Conservation (phyloP, 495 filamentous ascomycete genomes). For the Saxophila tyrrhenica region DNA sequence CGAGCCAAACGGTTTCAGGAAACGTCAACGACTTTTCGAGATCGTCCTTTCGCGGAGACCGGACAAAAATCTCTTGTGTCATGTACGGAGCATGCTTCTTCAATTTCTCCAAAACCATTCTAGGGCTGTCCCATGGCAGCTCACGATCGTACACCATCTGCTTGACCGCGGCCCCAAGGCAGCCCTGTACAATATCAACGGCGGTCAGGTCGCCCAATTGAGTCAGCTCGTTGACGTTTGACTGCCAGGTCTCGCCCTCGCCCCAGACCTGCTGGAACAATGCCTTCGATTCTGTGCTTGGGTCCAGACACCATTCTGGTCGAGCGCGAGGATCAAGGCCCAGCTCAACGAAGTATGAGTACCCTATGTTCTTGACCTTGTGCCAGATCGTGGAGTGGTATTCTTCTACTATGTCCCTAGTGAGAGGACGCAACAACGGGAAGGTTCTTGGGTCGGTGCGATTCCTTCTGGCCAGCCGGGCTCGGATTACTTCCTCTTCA, state of each 20-base stretch:
- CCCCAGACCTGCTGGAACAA: background rate
- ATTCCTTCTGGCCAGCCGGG: no score
- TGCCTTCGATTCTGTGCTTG: background rate
- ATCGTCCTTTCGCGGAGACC: background rate
- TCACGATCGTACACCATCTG: background rate
- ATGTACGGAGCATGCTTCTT: background rate
- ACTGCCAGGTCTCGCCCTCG: background rate
- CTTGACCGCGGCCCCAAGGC: background rate
- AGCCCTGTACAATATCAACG: background rate
- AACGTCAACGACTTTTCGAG: background rate
- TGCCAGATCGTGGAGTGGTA: no score
- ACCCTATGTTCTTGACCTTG: no score
- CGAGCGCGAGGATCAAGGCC: no score
- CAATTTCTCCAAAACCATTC: background rate
- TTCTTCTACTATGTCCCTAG: no score
- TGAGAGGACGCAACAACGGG: no score
- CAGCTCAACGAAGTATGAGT: no score
- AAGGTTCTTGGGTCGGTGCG: no score
- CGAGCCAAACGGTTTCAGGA: background rate
- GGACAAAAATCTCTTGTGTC: background rate
- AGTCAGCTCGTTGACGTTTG: background rate
- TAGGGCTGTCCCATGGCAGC: background rate
- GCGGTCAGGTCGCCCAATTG: background rate
- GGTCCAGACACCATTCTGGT: background rate
- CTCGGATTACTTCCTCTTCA: no score